A percentile compares a stretch with the other conserved stretches of the same genome.
Conservation (phyloP, 73 alveolate species). For the Breviolum minutum region DNA sequence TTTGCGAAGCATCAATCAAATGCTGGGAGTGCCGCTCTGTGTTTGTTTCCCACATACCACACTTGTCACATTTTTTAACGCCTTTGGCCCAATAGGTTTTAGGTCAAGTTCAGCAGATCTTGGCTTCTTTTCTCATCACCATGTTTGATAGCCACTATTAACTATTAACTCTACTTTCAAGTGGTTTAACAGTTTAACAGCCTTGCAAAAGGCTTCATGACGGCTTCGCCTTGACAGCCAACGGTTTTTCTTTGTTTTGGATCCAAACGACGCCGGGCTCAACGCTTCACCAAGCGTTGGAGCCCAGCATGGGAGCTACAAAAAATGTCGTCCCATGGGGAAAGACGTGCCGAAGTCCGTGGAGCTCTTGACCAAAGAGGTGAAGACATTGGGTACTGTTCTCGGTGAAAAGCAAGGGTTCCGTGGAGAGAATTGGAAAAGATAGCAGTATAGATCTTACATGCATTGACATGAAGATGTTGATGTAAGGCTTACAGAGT, state of each 20-base stretch:
- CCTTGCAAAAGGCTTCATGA: not conserved
- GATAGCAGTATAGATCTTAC: not conserved
- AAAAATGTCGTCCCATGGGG: conserved; percentile 5
- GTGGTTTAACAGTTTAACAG: not conserved
- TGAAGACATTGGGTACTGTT: not conserved
- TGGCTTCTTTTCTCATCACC: no score
- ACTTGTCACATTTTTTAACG: no score
- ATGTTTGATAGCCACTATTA: no score
- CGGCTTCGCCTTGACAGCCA: not conserved
- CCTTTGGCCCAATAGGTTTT: no score
- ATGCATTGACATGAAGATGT: not conserved
- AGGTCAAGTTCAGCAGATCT: no score
- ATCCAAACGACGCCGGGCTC: no score
- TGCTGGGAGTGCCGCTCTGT: no score
- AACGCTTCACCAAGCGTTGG: not conserved
- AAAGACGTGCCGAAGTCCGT: not conserved
- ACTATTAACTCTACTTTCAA: not conserved
- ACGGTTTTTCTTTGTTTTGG: not conserved
- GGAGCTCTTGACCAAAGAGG: conserved; percentile 7
- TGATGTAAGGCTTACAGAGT: conserved; percentile 20
- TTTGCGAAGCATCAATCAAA: no score
- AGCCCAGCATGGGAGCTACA: not conserved
- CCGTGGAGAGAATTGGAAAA: not conserved
- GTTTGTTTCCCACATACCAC: no score
- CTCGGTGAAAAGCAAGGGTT: not conserved